Evolutionary conservation across 129 eudicot species (phyloP).

Genomic region (Mikania micrantha): DNA sequence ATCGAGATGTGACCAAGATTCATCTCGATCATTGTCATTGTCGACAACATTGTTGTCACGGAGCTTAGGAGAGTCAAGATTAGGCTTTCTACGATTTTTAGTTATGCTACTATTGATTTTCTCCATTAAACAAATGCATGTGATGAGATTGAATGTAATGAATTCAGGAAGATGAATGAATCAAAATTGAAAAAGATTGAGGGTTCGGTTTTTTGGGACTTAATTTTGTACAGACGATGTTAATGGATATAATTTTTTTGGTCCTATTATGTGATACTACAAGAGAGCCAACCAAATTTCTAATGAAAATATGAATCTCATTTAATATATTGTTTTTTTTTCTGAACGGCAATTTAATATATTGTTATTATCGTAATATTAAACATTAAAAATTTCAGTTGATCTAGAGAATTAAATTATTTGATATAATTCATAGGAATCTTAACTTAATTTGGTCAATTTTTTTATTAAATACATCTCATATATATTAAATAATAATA

Average conservation of each 20-base stretch:
- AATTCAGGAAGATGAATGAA: slow-evolving; percentile 8
- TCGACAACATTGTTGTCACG: not conserved
- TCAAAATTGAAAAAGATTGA: slow-evolving; percentile 4
- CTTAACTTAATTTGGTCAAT: too few relatives aligned
- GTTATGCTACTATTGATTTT: slow-evolving; percentile 6
- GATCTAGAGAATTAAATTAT: too few relatives aligned
- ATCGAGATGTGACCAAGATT: not conserved
- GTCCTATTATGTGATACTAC: not conserved
- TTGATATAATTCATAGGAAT: too few relatives aligned
- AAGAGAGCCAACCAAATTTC: not conserved
- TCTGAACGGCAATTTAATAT: too few relatives aligned
- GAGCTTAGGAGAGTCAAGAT: not conserved
- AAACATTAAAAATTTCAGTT: too few relatives aligned
- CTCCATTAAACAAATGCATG: slow-evolving; percentile 16
- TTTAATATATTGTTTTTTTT: too few relatives aligned
- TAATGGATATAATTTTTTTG: slow-evolving; percentile 9
- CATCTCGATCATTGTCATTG: slow-evolving; percentile 6
- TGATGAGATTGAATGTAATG: slow-evolving; percentile 5
- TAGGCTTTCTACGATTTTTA: slow-evolving; percentile 8
- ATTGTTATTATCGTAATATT: too few relatives aligned
- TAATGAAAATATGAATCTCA: too few relatives aligned
- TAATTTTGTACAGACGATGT: not conserved
- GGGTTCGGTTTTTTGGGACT: not conserved
- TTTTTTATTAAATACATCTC: too few relatives aligned
- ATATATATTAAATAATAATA: too few relatives aligned